Evolutionary conservation across 106 monocot species (phyloP).

Genomic region (Triglochin maritima): DNA sequence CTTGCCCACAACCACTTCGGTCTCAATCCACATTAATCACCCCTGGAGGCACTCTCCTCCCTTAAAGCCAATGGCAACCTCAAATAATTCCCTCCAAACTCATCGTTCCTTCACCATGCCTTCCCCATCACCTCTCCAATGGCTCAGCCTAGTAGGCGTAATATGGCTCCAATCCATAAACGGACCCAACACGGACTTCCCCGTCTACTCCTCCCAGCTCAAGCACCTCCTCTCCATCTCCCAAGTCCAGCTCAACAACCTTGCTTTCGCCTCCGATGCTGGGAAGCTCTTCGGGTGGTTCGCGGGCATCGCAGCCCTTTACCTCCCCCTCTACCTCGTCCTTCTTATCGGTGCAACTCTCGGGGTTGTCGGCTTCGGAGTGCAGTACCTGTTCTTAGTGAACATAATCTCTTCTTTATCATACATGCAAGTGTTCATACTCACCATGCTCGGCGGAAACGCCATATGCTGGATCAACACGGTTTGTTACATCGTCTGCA

Average conservation of each 20-base stretch:
- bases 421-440: conserved; percentile 57
- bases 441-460: conserved; percentile 52
- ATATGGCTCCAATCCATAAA: conserved; percentile 74
- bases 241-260: conserved; percentile 67
- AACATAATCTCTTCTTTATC: conserved; percentile 17
- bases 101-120: conserved; percentile 1
- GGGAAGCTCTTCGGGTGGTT: conserved; percentile 71
- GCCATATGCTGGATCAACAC: conserved; percentile 91
- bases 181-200: conserved; percentile 65
- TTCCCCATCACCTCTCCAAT: conserved; percentile 30
- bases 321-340: conserved; percentile 47
- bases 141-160: conserved; percentile 56
- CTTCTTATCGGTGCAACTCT: conserved; percentile 48
- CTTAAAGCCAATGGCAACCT: too few species aligned
- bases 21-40: too few species aligned
- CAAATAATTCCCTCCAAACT: too few species aligned
- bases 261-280: conserved; percentile 73
- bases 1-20: too few species aligned
- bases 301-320: conserved; percentile 50
- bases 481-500: conserved; percentile 53
- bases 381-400: conserved; percentile 61
- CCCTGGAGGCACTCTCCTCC: too few species aligned
- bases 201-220: conserved; percentile 75
- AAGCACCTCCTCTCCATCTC: conserved; percentile 57
- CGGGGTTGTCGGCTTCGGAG: conserved; percentile 61